Evolutionary conservation across 306 rosid species (phyloP).

Genomic region (Glycine tomentella): DNA sequence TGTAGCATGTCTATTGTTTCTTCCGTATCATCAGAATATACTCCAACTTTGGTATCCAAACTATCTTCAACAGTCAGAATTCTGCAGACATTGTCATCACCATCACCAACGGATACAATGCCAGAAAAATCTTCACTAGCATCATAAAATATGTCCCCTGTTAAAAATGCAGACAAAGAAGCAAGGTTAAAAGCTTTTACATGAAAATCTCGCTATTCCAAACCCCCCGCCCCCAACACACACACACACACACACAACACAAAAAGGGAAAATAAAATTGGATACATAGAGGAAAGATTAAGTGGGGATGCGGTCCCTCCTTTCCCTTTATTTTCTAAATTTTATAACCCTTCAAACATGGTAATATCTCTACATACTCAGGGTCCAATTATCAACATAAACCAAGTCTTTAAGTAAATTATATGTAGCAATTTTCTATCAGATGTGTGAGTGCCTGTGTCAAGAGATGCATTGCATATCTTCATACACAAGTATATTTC

Average conservation of each 20-base stretch:
- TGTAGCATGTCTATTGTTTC: conserved; percentile 46
- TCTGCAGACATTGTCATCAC: conserved; percentile 50
- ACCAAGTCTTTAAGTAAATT: conserved; percentile 1
- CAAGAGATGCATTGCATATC: conserved; percentile 14
- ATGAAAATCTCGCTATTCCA: no score
- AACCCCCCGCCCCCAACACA: no score
- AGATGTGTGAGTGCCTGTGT: not conserved
- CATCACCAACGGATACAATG: conserved; percentile 52
- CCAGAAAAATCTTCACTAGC: conserved; percentile 62
- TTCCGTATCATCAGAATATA: conserved; percentile 47
- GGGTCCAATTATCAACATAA: no score
- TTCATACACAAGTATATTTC: not conserved
- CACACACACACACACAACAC: no score
- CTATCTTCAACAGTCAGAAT: conserved; percentile 49
- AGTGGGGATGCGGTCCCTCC: not conserved
- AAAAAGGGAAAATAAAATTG: no score
- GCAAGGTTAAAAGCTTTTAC: not conserved
- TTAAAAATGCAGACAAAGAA: conserved; percentile 41
- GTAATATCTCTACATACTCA: conserved; percentile 6
- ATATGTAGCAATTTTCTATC: conserved; percentile 29
- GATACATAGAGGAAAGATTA: no score
- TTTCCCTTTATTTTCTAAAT: conserved; percentile 28
- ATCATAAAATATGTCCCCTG: conserved; percentile 87
- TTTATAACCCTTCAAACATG: conserved; percentile 14
- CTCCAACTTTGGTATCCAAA: conserved; percentile 46